Evolutionary conservation across 306 rosid genomes (phyloP).

Genomic region (Parietaria judaica): DNA sequence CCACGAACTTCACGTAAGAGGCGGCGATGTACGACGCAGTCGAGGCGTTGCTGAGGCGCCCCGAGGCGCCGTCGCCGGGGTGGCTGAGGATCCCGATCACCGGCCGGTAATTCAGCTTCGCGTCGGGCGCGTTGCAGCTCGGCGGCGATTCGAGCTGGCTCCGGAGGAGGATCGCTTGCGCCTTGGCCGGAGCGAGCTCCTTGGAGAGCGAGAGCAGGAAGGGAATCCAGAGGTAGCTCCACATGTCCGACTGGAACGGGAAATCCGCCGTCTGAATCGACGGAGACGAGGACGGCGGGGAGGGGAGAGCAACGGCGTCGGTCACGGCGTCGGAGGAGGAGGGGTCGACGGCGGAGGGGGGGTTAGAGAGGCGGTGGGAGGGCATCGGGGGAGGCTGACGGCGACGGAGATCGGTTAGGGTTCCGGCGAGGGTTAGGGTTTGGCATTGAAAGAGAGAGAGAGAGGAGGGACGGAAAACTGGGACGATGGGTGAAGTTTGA

Average conservation of each 20-base stretch:
- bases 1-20: constrained; percentile 76
- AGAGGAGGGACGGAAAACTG: background rate
- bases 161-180: constrained; percentile 30
- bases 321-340: background rate
- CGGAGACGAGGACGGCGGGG: background rate
- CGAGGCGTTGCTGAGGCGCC: constrained; percentile 54
- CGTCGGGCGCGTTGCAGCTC: constrained; percentile 35
- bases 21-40: constrained; percentile 63
- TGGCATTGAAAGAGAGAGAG: constrained; percentile 12
- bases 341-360: constrained; percentile 12
- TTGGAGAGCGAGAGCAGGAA: constrained; percentile 26
- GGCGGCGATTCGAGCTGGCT: constrained; percentile 33
- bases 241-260: constrained; percentile 20
- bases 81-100: constrained; percentile 80
- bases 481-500: background rate
- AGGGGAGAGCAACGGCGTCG: background rate
- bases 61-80: constrained; percentile 84
- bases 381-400: constrained; percentile 10
- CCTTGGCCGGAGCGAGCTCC: constrained; percentile 15
- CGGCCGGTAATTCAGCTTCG: constrained; percentile 50
- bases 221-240: constrained; percentile 34
- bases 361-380: constrained; percentile 14
- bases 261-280: background rate
- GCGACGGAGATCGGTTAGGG: background rate
- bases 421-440: background rate